Base-by-base conservation (phyloP, 495 filamentous ascomycete species). In the Penicillium riverlandense region DNA sequence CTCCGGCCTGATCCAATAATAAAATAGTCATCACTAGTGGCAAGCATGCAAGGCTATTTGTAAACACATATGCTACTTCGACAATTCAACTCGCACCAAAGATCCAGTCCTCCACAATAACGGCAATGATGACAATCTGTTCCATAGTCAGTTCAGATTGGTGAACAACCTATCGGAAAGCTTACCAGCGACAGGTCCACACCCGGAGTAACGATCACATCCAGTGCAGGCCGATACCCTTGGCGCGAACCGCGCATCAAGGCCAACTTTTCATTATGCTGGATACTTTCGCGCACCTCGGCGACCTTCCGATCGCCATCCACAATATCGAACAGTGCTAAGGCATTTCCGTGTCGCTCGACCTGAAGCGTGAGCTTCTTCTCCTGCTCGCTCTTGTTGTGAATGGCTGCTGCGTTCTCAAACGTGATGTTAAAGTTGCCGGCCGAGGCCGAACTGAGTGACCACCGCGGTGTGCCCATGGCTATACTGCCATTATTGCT, bases 221-320 rank as follows among this genome's bases (percentile, higher is more conserved):
- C 54, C 31, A 57, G 11, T 15, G 43, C 51, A 13, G 54, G 54
- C 14, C 54, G 38, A 46, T 38, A 43, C 1, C 41, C 41, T n/a
- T 35, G 35, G 30, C 41, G 41, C 9, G 47, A 44, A 32, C 41
- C 31, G 11, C 36, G 12, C 37, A 41, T 27, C 44, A 57, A 45
- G 10, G 50, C 50, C 47, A 54, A 15, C 22, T 37, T 42, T 29
- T 54, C 41, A 41, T 54, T 57, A 39, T 54, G 54, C 6, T 28
- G 37, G 33, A 57, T 50, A 22, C 54, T 57, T 38, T 57, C 50
- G 4, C 42, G 27, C n/a, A 57, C 42, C 29, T 54, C 47, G 6
- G 51, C 51, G 12, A 57, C 35, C 47, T 48, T 54, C 35, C 54
- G 22, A 44, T 57, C 54, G 1, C 54, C 54, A 47, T 57, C 54